Evolutionary conservation across 306 rosid genomes (phyloP), one percentile per base, ranked within the genome.

Genomic region (Sophora flavescens): DNA sequence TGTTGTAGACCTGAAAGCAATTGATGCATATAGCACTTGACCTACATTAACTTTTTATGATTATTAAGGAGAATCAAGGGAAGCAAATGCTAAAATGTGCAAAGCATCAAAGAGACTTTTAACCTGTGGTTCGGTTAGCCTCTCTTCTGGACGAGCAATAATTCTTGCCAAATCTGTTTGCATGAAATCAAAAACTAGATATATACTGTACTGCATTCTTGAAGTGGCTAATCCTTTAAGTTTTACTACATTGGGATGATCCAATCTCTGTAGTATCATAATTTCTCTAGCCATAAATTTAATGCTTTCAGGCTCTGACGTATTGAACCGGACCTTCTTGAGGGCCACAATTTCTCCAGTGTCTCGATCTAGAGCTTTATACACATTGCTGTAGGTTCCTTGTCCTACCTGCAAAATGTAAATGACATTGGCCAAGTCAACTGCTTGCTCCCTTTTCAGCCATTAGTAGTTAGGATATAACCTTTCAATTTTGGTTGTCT

Each of bases 321-420:
- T 92, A 77, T 94, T 90, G 74, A 92, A 92, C 5, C 83, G 86
- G 50, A 94, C 97, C 86, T 92, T 94, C 86, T 94, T 94, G 36
- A 94, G 81, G 69, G 97, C 97, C 62, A 94, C 97, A 70, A 90
- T 86, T 72, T 90, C 90, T 51, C 91, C 83, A 0, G 91, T 89
- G 62, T 88, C 84, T 76, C 91, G 84, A 57, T 94, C 98, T 67
- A 90, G 84, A 74, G 98, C 97, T 89, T 92, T 92, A 64, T 91
- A 92, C 58, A 92, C 97, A 84, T 94, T 94, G 92, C 97, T 94
- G 74, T 94, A 92, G 70, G 97, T 94, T 87, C 98, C 98, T 76
- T 94, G 91, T n/a, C 97, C 98, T 75, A 92, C 93, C 98, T 94
- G 68, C 68, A 85, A 79, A 75, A 78, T 14, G 50, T 58, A 69